Evolutionary conservation across 192 early-diverging fungal species (phyloP), one percentile per base, ranked within the genome.

Genomic region (Podila clonocystis): DNA sequence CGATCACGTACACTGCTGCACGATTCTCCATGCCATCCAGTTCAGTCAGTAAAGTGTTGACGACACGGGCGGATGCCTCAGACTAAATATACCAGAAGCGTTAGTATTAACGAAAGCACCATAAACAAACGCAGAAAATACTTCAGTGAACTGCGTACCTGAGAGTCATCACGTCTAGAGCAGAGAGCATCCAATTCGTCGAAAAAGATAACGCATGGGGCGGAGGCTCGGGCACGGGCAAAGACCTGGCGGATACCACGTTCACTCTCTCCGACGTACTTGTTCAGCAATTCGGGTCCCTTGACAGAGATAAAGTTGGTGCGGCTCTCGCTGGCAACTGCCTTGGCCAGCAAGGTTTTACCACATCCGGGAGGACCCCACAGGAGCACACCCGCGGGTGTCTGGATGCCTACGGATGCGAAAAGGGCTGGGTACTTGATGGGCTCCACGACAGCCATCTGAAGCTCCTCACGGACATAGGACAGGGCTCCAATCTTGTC

Each of bases 361-460:
- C 98, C 98, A 84, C 97, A 98, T 63, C 98, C 98, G 1, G 98
- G 98, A 41, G 98, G 98, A 5, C 98, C 98, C 91, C 97, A 99
- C 29, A 99, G 83, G 58, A 99, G 84, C 2, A 98, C 98, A 52
- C 98, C 98, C 59, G 95, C 93, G 7, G 97, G 93, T 4, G 95
- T 89, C 0, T 90, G 93, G 72, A 98, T 97, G 19, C 98, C 98
- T 2, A 98, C 95, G 58, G 87, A 82, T 49, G 88, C 88, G 88
- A 98, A 99, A 22, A 91, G 78, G 63, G 96, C 94, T 2, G 97
- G 97, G 65, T 94, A 89, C 72, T 91, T 92, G 62, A 99, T 97
- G 22, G 98, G 98, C 68, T 99, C 97, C 11, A 98, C 97, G 1
- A 99, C 91, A 0, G 95, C 93, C 96, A 96, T 96, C 64, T 93